Base-by-base conservation (phyloP, 2,329 filamentous ascomycete genomes). In the Exophiala dermatitidis region DNA sequence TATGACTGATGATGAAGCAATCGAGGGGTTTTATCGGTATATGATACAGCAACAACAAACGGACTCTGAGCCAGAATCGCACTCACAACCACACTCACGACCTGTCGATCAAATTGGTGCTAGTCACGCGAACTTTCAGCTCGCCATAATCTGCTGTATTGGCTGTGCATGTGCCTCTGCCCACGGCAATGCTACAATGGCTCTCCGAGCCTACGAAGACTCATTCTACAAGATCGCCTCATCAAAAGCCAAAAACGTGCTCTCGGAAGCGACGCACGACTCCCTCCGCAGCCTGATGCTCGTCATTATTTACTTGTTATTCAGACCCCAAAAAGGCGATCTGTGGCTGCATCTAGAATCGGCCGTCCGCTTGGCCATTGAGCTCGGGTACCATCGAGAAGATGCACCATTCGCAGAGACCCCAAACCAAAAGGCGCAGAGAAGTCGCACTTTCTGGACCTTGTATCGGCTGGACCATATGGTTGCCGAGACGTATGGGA, bases 381-480 rank as follows among this genome's bases (percentile, higher is more conserved):
- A 68, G 53, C 61, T 66, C 12, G 64, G 64, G 32, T 67, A 65
- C 46, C 65, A 66, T 51, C 63, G 62, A 2, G 65, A 67, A 37
- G 48, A 57, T 33, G 54, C 34, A 6, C 52, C 54, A 5, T 40
- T 50, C 19, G 44, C 60, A 44, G 53, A 54, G 19, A 49, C 58
- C 8, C 34, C 45, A 8, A 48, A 55, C n/a, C 53, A 49, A 40
- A 53, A 56, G 42, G 12, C 19, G 5, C 12, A 7, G 4, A 34
- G 44, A 37, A 29, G 44, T 37, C 26, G 53, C 49, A 55, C 63
- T 0, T 68, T 68, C 42, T 69, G 65, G 66, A 64, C 64, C 3
- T 58, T 68, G 0, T 68, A 69, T 46, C 61, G 64, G 29, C 63
- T 68, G 9, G 66, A 69, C 51, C 59, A 65, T 12, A 67, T 64